phyloP scores from a whole-genome alignment of 257 asterid genomes.

The Scutellaria minor region DNA sequence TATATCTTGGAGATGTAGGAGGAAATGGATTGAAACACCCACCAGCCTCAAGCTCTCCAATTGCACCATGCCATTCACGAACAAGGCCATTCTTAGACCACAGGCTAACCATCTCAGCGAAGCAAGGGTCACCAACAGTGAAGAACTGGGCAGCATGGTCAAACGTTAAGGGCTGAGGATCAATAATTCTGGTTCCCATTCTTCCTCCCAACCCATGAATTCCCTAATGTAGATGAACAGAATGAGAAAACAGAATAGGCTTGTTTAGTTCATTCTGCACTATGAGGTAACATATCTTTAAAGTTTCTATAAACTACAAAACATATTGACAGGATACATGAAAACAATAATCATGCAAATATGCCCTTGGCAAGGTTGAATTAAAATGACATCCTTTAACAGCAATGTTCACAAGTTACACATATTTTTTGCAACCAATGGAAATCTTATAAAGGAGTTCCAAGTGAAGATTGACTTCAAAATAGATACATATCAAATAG shows the following conservation, averaged over 20 bases:
- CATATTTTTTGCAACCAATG: not conserved
- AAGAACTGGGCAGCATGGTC: constrained; percentile 98
- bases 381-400: not conserved
- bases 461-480: not conserved
- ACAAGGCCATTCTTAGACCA: constrained; percentile 79
- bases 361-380: not conserved
- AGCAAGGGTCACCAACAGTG: constrained; percentile 69
- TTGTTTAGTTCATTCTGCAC: constrained; percentile 21
- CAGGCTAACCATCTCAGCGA: constrained; percentile 67
- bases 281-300: not conserved
- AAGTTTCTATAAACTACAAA: not conserved
- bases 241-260: constrained; percentile 37
- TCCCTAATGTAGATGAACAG: constrained; percentile 62
- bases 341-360: not conserved
- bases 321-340: not conserved
- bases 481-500: not conserved
- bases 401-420: not conserved
- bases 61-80: constrained; percentile 65
- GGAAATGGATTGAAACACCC: constrained; percentile 70
- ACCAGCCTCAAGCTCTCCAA: constrained; percentile 83
- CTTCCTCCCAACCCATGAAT: constrained; percentile 94
- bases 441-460: not conserved
- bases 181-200: constrained; percentile 85
- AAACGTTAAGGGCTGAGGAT: constrained; percentile 67
- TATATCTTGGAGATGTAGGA: constrained; percentile 63